Percentiles rank a stretch among this genome's conserved stretches.
Conservation (phyloP, 75 land plant species). For the Picea sitchensis region DNA sequence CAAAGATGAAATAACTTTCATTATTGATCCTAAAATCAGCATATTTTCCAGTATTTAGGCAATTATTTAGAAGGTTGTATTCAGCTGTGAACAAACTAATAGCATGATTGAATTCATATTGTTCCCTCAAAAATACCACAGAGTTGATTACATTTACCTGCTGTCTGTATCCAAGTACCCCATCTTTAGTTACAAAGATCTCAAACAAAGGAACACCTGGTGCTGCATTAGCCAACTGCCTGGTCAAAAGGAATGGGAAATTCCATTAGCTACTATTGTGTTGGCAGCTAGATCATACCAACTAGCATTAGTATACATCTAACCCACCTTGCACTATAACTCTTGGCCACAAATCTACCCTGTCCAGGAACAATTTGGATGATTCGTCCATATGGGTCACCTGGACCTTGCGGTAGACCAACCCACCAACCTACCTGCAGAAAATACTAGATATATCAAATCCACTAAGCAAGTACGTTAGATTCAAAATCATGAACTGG, state of each 20-base stretch:
- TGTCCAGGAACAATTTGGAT: constrained; percentile 64
- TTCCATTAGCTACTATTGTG: neutral
- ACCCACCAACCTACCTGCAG: constrained; percentile 97
- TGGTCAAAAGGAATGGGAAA: constrained; percentile 25
- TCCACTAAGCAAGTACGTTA: too few species aligned
- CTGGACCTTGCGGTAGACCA: constrained; percentile 66
- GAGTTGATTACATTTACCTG: constrained; percentile 42
- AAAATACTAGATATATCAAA: neutral
- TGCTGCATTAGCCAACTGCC: constrained; percentile 76
- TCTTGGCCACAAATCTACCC: constrained; percentile 82
- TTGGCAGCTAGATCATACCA: neutral
- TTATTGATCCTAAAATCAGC: neutral
- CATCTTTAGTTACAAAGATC: constrained; percentile 78
- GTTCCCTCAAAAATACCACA: constrained; percentile 11
- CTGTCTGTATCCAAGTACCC: constrained; percentile 44
- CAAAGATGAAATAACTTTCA: neutral
- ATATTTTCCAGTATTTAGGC: neutral
- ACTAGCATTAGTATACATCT: neutral
- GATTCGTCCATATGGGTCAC: constrained; percentile 85
- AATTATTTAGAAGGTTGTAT: neutral
- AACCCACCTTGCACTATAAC: constrained; percentile 83
- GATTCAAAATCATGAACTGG: too few species aligned
- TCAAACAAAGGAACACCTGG: constrained; percentile 86
- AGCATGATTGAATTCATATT: constrained; percentile 48
- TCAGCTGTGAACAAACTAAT: neutral